Percentiles rank a stretch among this genome's conserved stretches.
phyloP scores from a whole-genome alignment of 345 rosid species.

The Rhodomyrtus tomentosa region DNA sequence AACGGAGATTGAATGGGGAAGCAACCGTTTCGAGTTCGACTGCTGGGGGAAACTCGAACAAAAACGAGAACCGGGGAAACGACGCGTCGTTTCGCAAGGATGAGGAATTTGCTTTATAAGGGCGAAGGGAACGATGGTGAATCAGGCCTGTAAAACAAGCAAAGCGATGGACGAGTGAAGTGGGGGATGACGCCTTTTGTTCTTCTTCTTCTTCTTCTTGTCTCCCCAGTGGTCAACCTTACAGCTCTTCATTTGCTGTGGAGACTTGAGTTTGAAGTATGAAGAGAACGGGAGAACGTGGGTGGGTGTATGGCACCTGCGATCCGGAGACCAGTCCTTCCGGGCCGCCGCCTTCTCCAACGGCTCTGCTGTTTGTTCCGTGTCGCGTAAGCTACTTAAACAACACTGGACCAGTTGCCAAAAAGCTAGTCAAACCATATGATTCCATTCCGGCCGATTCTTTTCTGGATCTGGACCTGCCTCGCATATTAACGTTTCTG shows the following conservation, averaged over 20 bases:
- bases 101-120: neutral
- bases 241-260: neutral
- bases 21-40: neutral
- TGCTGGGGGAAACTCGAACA: neutral
- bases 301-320: neutral
- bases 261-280: neutral
- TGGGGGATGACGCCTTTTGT: neutral
- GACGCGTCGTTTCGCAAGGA: neutral
- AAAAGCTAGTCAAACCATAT: neutral
- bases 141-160: neutral
- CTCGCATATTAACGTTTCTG: neutral
- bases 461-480: neutral
- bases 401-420: neutral
- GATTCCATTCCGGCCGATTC: neutral
- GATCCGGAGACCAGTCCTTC: neutral
- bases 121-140: neutral
- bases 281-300: neutral
- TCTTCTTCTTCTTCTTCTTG: neutral
- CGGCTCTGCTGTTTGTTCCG: neutral
- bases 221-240: neutral
- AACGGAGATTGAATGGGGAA: neutral
- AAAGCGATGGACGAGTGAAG: neutral
- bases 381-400: neutral
- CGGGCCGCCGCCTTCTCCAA: neutral
- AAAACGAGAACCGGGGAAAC: neutral